A percentile compares a stretch with the other conserved stretches of the same genome.
These are phyloP conservation scores for Silene vulgaris DNA, from an alignment of 179 eudicot genomes.

Conservation along the genomic window DNA sequence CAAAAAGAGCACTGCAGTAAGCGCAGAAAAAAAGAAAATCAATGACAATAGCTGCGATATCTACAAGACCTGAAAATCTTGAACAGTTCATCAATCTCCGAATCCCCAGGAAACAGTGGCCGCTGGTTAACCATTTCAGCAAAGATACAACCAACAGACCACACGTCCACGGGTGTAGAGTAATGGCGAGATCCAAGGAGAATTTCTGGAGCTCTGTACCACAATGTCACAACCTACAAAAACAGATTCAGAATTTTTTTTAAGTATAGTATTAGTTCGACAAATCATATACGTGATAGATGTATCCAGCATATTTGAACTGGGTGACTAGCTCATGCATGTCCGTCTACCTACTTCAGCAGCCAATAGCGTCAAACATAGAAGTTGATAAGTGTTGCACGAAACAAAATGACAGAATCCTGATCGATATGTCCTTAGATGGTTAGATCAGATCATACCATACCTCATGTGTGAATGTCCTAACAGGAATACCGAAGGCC, in stretches of 20 bases:
- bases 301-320: background rate
- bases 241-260: background rate
- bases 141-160: slow-evolving; percentile 55
- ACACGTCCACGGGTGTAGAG: slow-evolving; percentile 49
- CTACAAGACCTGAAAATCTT: slow-evolving; percentile 73
- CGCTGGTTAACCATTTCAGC: slow-evolving; percentile 88
- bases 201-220: slow-evolving; percentile 54
- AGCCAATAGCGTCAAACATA: background rate
- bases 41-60: background rate
- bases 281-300: slow-evolving; percentile 8
- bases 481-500: slow-evolving; percentile 96
- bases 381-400: background rate
- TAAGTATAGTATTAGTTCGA: slow-evolving; percentile 13
- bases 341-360: background rate
- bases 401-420: background rate
- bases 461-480: slow-evolving; percentile 97
- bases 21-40: background rate
- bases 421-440: background rate
- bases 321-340: slow-evolving; percentile 13
- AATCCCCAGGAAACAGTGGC: slow-evolving; percentile 94
- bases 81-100: slow-evolving; percentile 90
- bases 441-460: background rate
- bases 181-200: slow-evolving; percentile 48
- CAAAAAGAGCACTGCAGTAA: background rate
- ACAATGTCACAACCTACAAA: slow-evolving; percentile 47